phyloP scores from a whole-genome alignment of 108 stramenopile species.

The Nitzschia inconspicua region DNA sequence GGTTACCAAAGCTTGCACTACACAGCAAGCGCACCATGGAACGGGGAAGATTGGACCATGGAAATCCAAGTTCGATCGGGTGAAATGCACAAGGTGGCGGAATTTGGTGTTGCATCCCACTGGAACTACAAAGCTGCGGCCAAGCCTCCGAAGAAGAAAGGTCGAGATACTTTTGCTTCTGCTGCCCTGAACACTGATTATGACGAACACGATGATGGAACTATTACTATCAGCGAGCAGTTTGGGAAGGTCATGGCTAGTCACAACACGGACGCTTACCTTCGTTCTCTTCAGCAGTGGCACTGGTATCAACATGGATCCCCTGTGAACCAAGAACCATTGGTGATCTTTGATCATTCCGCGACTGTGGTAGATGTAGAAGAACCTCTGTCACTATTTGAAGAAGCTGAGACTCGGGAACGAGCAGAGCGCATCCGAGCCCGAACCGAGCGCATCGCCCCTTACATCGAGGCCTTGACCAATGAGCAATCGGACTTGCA shows the following conservation, averaged over 20 bases:
- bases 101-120: constrained; percentile 83
- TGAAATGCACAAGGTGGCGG: constrained; percentile 88
- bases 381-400: background rate
- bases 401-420: constrained; percentile 34
- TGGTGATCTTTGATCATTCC: background rate
- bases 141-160: background rate
- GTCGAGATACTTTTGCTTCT: too few species aligned
- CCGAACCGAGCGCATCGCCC: constrained; percentile 60
- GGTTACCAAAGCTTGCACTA: constrained; percentile 94
- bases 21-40: constrained; percentile 56
- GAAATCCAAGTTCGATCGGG: constrained; percentile 84
- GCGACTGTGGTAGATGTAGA: background rate
- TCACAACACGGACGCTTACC: constrained; percentile 55
- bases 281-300: constrained; percentile 64
- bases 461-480: constrained; percentile 73
- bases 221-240: constrained; percentile 2
- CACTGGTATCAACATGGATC: constrained; percentile 42
- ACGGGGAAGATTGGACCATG: constrained; percentile 59
- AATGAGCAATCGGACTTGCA: constrained; percentile 65
- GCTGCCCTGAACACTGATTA: constrained; percentile 7
- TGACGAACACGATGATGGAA: background rate
- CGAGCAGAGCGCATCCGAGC: constrained; percentile 63
- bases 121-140: constrained; percentile 71
- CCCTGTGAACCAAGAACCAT: constrained; percentile 1
- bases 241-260: constrained; percentile 5